Base-by-base conservation (phyloP, 306 rosid genomes). In the Dalbergia oliveri region DNA sequence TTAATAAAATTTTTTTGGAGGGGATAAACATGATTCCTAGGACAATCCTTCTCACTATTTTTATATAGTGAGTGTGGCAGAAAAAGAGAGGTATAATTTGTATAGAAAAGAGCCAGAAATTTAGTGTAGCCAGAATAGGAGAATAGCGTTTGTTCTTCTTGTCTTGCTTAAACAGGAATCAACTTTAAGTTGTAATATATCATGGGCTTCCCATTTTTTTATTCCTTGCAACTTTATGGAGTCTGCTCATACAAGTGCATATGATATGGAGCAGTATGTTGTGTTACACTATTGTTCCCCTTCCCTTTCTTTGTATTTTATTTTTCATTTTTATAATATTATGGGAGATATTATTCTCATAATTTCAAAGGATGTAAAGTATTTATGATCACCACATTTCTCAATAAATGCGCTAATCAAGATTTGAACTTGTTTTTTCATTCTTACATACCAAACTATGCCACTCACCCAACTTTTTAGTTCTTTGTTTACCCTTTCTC, bases 131-230 rank as follows among this genome's bases (percentile, higher is more conserved):
- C 94, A 87, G 92, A 83, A 82, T 80, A 88, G 89, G 76, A 85
- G 88, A 89, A 82, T 79, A 74, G 73, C 86, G 89, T 78, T 86
- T 85, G 72, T 92, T 92, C 98, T 89, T 85, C 97, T 94, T 91
- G 98, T 94, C 97, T 81, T 86, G 83, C 92, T 83, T 84, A 70
- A 66, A 66, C 79, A 16, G 61, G 85, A 92, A 92, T 94, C 90
- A 82, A 60, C 13, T 81, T 74, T 81, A 68, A n/a, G 68, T 11
- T 68, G 31, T 43, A 43, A 43, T 74, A 56, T 62, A 57, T 47
- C 45, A 67, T 69, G 77, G 76, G 73, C 73, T 81, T 43, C 8
- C 9, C n/a, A 56, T 44, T 45, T 45, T 74, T 75, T 45, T 80
- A 64, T 78, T 21, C 74, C 81, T 79, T 65, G 69, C 77, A 66